Evolutionary conservation across 164 flowering plant species (phyloP).

Genomic region (Chloranthus sessilifolius): DNA sequence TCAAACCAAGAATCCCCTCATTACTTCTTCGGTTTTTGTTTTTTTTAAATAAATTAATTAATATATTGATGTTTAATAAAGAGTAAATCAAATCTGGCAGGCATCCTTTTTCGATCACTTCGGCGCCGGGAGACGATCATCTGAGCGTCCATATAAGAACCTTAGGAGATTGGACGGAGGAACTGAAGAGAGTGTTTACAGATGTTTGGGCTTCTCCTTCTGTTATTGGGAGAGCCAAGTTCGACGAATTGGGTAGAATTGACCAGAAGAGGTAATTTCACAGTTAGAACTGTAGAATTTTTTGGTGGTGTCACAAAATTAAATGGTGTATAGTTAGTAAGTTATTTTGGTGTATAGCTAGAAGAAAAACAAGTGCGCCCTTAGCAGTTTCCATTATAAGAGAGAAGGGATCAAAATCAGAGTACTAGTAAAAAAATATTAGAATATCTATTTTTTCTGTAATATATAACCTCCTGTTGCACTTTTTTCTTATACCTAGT

Average conservation of each 20-base stretch:
- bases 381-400: too few species aligned
- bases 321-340: too few species aligned
- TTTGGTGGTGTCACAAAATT: too few species aligned
- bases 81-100: slow-evolving; percentile 24
- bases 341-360: too few species aligned
- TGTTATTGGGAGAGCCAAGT: slow-evolving; percentile 51
- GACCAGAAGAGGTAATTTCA: slow-evolving; percentile 50
- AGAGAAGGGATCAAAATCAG: too few species aligned
- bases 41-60: background rate
- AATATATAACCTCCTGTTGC: too few species aligned
- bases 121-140: slow-evolving; percentile 87
- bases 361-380: too few species aligned
- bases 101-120: slow-evolving; percentile 96
- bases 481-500: too few species aligned
- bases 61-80: background rate
- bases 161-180: slow-evolving; percentile 92
- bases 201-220: slow-evolving; percentile 38
- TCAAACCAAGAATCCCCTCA: too few species aligned
- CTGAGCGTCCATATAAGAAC: slow-evolving; percentile 90
- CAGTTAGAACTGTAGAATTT: too few species aligned
- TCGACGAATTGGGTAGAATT: slow-evolving; percentile 30
- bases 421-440: too few species aligned
- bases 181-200: slow-evolving; percentile 67
- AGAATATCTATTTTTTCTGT: too few species aligned
- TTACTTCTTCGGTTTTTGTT: background rate